Conservation (phyloP, 306 rosid genomes). For the Sicyos edulis region DNA sequence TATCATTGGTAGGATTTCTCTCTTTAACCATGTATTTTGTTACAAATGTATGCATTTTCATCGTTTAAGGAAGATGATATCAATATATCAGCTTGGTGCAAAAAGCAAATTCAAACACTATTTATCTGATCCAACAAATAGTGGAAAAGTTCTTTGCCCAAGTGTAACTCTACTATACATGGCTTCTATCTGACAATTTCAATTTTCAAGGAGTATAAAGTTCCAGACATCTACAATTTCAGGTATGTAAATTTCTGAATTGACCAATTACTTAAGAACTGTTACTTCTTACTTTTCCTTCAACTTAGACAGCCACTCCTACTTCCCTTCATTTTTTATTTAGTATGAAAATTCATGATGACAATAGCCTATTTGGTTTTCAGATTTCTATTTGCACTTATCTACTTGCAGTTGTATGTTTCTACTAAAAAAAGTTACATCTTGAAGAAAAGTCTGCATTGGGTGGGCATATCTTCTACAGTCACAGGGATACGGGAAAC, state of each 20-base stretch:
- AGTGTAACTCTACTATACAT: neutral
- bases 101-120: neutral
- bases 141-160: neutral
- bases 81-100: constrained; percentile 3
- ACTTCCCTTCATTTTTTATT: neutral
- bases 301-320: neutral
- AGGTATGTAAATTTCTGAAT: neutral
- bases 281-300: neutral
- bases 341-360: neutral
- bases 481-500: neutral
- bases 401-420: neutral
- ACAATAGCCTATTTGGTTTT: neutral
- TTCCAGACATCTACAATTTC: neutral
- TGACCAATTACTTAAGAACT: neutral
- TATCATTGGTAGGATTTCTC: neutral
- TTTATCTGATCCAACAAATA: neutral
- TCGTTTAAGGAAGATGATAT: neutral
- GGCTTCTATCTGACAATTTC: neutral
- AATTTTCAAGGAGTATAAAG: neutral
- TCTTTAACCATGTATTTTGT: neutral
- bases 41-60: neutral
- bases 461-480: constrained; percentile 3
- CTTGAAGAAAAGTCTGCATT: neutral
- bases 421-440: neutral
- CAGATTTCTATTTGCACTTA: neutral